Conservation (phyloP, 306 rosid genomes). For the Pterocarpus macrocarpus region DNA sequence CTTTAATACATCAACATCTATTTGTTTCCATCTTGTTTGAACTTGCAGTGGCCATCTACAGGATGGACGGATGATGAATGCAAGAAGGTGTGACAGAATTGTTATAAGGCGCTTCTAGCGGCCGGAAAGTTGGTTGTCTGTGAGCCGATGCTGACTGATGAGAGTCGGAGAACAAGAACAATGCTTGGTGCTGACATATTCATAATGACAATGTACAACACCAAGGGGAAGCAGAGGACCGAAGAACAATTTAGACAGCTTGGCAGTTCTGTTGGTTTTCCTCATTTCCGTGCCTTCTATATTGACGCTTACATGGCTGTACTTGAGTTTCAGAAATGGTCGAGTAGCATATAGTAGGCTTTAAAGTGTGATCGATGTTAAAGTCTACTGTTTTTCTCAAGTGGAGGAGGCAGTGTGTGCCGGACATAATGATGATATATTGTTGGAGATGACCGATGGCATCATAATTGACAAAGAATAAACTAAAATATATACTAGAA, state of each 20-base stretch:
- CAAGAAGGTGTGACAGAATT: conserved; percentile 61
- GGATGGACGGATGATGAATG: conserved; percentile 79
- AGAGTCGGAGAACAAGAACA: conserved; percentile 71
- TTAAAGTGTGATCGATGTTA: too few species aligned
- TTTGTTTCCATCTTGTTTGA: background rate
- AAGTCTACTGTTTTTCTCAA: too few species aligned
- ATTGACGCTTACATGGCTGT: conserved; percentile 61
- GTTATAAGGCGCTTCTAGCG: conserved; percentile 71
- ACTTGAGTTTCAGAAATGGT: conserved; percentile 78
- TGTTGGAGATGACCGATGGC: too few species aligned
- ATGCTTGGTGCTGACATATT: conserved; percentile 71
- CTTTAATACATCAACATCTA: too few species aligned
- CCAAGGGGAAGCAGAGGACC: conserved; percentile 79
- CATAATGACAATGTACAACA: conserved; percentile 71
- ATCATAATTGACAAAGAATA: too few species aligned
- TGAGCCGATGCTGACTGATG: conserved; percentile 74
- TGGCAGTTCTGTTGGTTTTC: conserved; percentile 63
- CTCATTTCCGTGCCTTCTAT: conserved; percentile 58
- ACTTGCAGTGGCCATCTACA: conserved; percentile 69
- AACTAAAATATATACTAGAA: too few species aligned
- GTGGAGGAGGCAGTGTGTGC: too few species aligned
- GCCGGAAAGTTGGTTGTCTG: conserved; percentile 77
- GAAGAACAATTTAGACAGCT: conserved; percentile 63
- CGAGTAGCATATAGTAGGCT: background rate
- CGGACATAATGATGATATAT: too few species aligned